phyloP scores from a whole-genome alignment of 257 asterid species.

The Nicotiana paniculata region DNA sequence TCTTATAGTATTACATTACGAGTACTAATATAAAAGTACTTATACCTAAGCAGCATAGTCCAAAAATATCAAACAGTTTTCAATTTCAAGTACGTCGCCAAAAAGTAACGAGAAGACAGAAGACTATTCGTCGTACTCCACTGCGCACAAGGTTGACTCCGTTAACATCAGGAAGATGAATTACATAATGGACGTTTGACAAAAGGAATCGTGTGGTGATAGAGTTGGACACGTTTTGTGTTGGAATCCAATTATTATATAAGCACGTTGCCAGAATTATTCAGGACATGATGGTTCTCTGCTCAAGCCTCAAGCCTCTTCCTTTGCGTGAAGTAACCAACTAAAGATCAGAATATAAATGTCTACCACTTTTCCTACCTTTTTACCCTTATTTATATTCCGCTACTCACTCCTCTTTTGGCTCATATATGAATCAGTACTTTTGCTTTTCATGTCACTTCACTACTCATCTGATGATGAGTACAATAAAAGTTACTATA shows the following conservation, averaged over 20 bases:
- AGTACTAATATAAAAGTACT: no score
- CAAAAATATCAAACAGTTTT: background rate
- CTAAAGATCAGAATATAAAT: background rate
- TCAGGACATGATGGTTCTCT: background rate
- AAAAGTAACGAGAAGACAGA: background rate
- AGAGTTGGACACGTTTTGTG: background rate
- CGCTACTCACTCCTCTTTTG: background rate
- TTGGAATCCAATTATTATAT: background rate
- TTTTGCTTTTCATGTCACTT: background rate
- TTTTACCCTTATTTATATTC: background rate
- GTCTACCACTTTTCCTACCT: background rate
- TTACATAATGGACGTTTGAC: background rate
- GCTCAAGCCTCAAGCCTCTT: background rate
- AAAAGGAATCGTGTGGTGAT: background rate
- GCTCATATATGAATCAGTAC: background rate
- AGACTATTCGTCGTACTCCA: background rate
- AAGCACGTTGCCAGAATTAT: background rate
- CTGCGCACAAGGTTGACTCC: background rate
- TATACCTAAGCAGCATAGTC: background rate
- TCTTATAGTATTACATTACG: background rate
- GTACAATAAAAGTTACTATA: no score
- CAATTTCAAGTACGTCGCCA: background rate
- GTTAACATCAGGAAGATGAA: background rate
- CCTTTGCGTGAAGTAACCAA: background rate
- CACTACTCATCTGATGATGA: background rate